Evolutionary conservation across 208 protist genomes (phyloP).

Genomic region (Crithidia fasciculata): DNA sequence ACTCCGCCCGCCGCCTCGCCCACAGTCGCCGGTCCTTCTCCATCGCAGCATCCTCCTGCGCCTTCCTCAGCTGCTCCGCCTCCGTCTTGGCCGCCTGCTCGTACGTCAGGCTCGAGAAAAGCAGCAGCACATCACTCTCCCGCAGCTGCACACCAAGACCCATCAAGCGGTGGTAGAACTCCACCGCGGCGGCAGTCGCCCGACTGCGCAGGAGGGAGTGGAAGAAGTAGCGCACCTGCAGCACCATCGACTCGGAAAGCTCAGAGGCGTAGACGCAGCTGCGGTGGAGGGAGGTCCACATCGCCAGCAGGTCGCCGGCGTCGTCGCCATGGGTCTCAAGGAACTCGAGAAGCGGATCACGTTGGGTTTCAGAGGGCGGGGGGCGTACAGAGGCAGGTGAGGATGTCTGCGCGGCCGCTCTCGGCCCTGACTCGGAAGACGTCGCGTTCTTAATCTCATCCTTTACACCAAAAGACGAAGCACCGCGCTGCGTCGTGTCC

Average conservation of each 20-base stretch:
- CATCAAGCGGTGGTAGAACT: slow-evolving; percentile 74
- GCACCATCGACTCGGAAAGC: slow-evolving; percentile 64
- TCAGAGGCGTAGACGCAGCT: slow-evolving; percentile 80
- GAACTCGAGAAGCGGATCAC: slow-evolving; percentile 69
- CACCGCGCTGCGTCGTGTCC: no score
- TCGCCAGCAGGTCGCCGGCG: slow-evolving; percentile 71
- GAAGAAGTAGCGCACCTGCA: slow-evolving; percentile 73
- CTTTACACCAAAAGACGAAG: no score
- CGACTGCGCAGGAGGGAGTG: slow-evolving; percentile 71
- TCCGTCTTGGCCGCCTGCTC: slow-evolving; percentile 46
- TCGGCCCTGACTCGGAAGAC: no score
- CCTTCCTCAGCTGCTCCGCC: slow-evolving; percentile 25
- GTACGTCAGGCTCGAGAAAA: slow-evolving; percentile 80
- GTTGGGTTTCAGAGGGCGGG: background rate
- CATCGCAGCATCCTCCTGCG: slow-evolving; percentile 22
- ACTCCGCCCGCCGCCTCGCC: slow-evolving; percentile 18
- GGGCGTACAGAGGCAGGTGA: no score
- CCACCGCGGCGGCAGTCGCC: slow-evolving; percentile 64
- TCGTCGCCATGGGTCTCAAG: slow-evolving; percentile 76
- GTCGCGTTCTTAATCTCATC: no score
- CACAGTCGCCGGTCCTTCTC: slow-evolving; percentile 28
- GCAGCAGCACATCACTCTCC: slow-evolving; percentile 67
- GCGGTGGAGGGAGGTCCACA: slow-evolving; percentile 82
- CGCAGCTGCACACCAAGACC: slow-evolving; percentile 73
- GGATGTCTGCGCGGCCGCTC: no score